phyloP scores from a whole-genome alignment of 192 early-diverging fungal genomes.

The Coemansia sp. region DNA sequence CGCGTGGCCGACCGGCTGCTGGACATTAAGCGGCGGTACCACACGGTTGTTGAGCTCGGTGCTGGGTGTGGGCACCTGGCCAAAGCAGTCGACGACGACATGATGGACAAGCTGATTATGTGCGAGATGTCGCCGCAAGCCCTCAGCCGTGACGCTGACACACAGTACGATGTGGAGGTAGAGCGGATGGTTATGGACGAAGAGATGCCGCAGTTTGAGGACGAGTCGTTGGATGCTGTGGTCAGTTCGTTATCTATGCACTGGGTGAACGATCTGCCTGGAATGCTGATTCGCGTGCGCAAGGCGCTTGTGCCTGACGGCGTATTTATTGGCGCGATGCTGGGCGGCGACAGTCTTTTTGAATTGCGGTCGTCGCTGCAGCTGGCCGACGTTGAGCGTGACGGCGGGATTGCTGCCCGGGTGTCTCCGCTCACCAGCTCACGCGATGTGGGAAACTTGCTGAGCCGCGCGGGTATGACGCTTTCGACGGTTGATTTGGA shows the following conservation, averaged over 20 bases:
- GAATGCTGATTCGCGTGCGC: slow-evolving; percentile 79
- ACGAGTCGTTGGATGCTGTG: slow-evolving; percentile 84
- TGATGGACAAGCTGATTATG: slow-evolving; percentile 82
- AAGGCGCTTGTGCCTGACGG: slow-evolving; percentile 86
- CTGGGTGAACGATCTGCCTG: slow-evolving; percentile 96
- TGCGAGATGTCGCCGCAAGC: slow-evolving; percentile 74
- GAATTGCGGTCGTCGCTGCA: slow-evolving; percentile 89
- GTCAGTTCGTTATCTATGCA: slow-evolving; percentile 84
- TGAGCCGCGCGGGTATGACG: slow-evolving; percentile 82
- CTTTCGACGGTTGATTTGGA: slow-evolving; percentile 94
- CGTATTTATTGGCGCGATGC: slow-evolving; percentile 89
- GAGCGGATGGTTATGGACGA: slow-evolving; percentile 83
- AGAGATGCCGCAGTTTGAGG: slow-evolving; percentile 76
- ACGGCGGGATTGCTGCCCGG: slow-evolving; percentile 84
- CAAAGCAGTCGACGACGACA: slow-evolving; percentile 78
- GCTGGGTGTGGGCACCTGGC: slow-evolving; percentile 85
- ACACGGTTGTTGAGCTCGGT: slow-evolving; percentile 85
- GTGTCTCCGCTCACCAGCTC: slow-evolving; percentile 87
- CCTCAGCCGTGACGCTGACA: slow-evolving; percentile 47
- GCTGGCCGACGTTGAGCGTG: slow-evolving; percentile 87
- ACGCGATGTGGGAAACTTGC: slow-evolving; percentile 73
- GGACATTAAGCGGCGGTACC: slow-evolving; percentile 89
- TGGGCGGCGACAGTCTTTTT: slow-evolving; percentile 95
- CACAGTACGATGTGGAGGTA: slow-evolving; percentile 65
- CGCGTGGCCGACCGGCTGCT: slow-evolving; percentile 84